Base-by-base conservation (phyloP, 2,329 filamentous ascomycete genomes). In the Metarhizium brunneum region DNA sequence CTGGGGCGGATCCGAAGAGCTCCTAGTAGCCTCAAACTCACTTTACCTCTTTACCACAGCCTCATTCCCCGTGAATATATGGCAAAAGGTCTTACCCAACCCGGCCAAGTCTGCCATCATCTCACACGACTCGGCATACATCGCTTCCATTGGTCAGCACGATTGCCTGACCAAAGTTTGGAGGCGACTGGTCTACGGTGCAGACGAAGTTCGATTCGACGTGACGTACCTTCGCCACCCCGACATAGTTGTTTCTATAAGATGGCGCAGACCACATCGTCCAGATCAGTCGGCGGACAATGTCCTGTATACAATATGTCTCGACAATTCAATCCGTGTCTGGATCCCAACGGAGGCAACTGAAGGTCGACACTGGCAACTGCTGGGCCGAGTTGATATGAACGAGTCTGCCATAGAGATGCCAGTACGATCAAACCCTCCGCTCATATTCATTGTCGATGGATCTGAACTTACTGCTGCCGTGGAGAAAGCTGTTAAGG, bases 141-240 rank as follows among this genome's bases (percentile, higher is more conserved):
- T 97, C 54, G 92, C 91, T 18, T 92, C 89, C 1, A 82, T 88
- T 13, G 88, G 90, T 47, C 76, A 79, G 52, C 83, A 89, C 66
- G 94, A 97, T 69, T 81, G 86, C 53, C 74, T 97, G 20, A 85
- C 95, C 61, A 97, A 99, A 72, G 82, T 97, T 63, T 99, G 95
- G 94, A 84, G 91, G 60, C 82, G 92, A 54, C 75, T 95, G 29
- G 88, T 87, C 8, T 96, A 92, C 66, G 90, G 90, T 14, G 81
- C 84, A 1, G 86, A 90, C 56, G 87, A 95, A 62, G 87, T 90
- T 43, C 81, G 88, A 56, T 97, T 97, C 70, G 92, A 97, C 64
- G 86, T 95, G 64, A 85, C 86, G 32, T 97, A 97, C 70, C 82
- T 99, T 2, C 78, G 85, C n/a, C 94, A 99, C 68, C 89, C 90